Base-by-base conservation (phyloP, 306 rosid genomes). In the Gastrolobium bilobum region DNA sequence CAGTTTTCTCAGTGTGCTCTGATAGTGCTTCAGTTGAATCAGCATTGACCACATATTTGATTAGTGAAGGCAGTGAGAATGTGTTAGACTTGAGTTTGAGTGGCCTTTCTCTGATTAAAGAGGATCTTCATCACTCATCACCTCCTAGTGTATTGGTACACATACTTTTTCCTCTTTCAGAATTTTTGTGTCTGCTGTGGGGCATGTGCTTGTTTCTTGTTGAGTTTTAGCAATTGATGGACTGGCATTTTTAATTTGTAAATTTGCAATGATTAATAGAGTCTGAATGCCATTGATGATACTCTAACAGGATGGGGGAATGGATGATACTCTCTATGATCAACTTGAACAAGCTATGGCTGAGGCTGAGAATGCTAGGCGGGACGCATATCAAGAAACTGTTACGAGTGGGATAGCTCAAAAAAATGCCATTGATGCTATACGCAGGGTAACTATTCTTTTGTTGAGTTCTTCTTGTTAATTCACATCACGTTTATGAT, bases 281-380 rank as follows among this genome's bases (percentile, higher is more conserved):
- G n/a, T n/a, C n/a, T n/a, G n/a, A n/a, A n/a, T n/a, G n/a, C n/a
- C n/a, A n/a, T n/a, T n/a, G n/a, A 10, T 48, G 56, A 71, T 40
- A 77, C 42, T 47, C 81, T 79, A 66, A 84, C 91, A 95, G 99
- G 94, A 90, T 79, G 90, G 83, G 68, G 84, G 85, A 73, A 71
- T 79, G 76, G 85, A 88, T 67, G 90, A 81, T 56, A 43, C 48
- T 74, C 83, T 93, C 44, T 90, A 86, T 79, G 87, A 88, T 77
- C 93, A 85, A 82, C 90, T 89, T 73, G 86, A 88, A 15, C 90
- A 86, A 52, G 89, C 86, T 6, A 87, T 86, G 87, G 70, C 84
- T 34, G 97, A 91, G 89, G 90, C 97, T 71, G 86, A 78, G 66
- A 85, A 83, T 59, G 94, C 93, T 29, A 90, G 79, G 79, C 73